Percentiles rank a stretch among this genome's conserved stretches.
phyloP scores from a whole-genome alignment of 768 basidiomycete genomes.

The Chalciporus pseudorubinellus region DNA sequence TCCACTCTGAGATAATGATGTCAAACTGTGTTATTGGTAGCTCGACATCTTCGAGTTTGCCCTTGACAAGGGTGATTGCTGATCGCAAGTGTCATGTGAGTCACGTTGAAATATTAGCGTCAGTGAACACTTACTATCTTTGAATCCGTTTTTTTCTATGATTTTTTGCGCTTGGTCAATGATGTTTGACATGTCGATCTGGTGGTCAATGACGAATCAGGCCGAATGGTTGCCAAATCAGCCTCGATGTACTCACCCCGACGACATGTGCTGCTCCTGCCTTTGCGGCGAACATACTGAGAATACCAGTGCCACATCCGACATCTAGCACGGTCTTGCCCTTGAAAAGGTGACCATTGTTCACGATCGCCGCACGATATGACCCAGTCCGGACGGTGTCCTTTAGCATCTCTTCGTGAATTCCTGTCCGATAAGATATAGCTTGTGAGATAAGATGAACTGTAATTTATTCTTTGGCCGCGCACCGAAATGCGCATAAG shows the following conservation, averaged over 20 bases:
- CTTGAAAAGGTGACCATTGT: conserved; percentile 94
- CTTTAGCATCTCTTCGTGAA: conserved; percentile 99
- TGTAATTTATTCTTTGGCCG: conserved; percentile 5
- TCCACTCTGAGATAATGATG: conserved; percentile 99
- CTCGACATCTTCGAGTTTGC: conserved; percentile 91
- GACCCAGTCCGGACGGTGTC: conserved; percentile 93
- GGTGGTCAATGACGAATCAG: conserved; percentile 13
- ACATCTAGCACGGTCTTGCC: conserved; percentile 97
- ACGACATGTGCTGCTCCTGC: conserved; percentile 94
- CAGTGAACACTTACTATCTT: conserved; percentile 68
- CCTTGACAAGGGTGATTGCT: conserved; percentile 96
- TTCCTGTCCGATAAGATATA: conserved; percentile 50
- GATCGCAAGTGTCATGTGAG: conserved; percentile 7
- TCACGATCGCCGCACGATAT: conserved; percentile 91
- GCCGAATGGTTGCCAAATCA: background rate
- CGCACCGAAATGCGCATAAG: conserved; percentile 92
- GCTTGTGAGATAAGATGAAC: conserved; percentile 4
- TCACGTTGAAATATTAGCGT: background rate
- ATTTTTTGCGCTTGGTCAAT: conserved; percentile 99
- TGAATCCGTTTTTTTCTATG: conserved; percentile 93
- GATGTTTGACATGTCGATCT: conserved; percentile 99
- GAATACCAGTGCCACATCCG: conserved; percentile 96
- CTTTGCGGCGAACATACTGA: conserved; percentile 97
- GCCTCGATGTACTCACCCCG: conserved; percentile 55
- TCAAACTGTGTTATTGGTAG: conserved; percentile 91